Conservation (phyloP, 2,329 filamentous ascomycete species). For the Epichloe amarillans region DNA sequence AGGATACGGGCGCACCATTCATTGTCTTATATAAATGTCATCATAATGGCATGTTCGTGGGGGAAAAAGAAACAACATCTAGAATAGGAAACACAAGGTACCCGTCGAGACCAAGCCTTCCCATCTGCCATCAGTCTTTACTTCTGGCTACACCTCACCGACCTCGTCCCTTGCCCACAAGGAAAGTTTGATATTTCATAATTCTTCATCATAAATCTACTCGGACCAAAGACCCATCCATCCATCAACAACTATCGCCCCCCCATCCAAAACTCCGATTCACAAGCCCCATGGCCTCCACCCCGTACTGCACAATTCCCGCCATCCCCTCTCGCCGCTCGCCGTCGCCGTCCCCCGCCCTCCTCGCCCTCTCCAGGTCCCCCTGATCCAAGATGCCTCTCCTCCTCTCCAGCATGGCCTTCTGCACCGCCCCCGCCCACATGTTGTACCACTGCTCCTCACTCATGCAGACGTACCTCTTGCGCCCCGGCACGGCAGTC, state of each 20-base stretch:
- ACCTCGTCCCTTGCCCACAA: background rate
- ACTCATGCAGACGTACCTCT: conserved; percentile 38
- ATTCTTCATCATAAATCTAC: background rate
- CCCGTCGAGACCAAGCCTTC: too few relatives aligned
- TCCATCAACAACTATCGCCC: conserved; percentile 17
- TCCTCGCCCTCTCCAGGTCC: conserved; percentile 34
- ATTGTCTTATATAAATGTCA: too few relatives aligned
- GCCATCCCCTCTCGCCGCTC: conserved; percentile 28
- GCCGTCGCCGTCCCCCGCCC: conserved; percentile 12
- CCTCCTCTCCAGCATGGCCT: conserved; percentile 43
- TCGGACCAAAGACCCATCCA: background rate
- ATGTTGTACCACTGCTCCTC: conserved; percentile 49
- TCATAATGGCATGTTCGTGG: too few relatives aligned
- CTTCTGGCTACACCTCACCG: too few relatives aligned
- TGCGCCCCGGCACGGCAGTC: conserved; percentile 18
- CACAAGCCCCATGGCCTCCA: conserved; percentile 37
- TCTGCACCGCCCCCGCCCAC: conserved; percentile 47
- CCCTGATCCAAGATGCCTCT: conserved; percentile 41
- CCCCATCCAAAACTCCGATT: conserved; percentile 44
- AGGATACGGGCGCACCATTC: too few relatives aligned
- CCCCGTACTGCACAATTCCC: conserved; percentile 32
- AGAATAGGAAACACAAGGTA: too few relatives aligned
- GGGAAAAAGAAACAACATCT: too few relatives aligned
- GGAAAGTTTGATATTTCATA: background rate
- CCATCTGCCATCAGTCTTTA: too few relatives aligned